phyloP scores from a whole-genome alignment of 768 basidiomycete genomes.

The Pleurotus citrinopileatus region DNA sequence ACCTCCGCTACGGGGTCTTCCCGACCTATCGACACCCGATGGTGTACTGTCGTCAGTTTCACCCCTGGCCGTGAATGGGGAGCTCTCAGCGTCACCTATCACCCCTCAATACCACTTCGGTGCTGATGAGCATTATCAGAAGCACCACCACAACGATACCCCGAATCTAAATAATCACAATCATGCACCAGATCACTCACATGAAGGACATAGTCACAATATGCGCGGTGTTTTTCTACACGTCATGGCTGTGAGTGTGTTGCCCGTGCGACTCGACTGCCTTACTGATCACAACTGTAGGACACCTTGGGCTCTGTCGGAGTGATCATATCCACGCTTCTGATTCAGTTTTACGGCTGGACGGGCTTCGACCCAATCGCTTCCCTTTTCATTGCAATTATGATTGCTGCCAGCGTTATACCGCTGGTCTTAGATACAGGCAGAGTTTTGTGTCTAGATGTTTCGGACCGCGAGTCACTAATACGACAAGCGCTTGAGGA shows the following conservation, averaged over 20 bases:
- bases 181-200: conserved; percentile 41
- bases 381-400: conserved; percentile 89
- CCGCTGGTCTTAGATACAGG: conserved; percentile 95
- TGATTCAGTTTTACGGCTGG: conserved; percentile 97
- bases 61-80: neutral
- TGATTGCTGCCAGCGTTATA: conserved; percentile 94
- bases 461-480: conserved; percentile 56
- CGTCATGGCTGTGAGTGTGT: conserved; percentile 84
- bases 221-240: conserved; percentile 99
- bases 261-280: neutral
- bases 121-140: conserved; percentile 36
- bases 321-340: conserved; percentile 93
- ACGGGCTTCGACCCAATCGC: conserved; percentile 99
- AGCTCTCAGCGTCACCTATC: conserved; percentile 44
- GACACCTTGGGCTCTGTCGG: conserved; percentile 97
- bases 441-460: conserved; percentile 80
- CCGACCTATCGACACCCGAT: neutral
- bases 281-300: conserved; percentile 31
- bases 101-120: conserved; percentile 58
- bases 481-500: conserved; percentile 62
- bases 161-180: conserved; percentile 51
- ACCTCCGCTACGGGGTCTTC: conserved; percentile 10
- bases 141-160: conserved; percentile 31
- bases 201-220: conserved; percentile 93
- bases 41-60: conserved; percentile 12